phyloP scores from a whole-genome alignment of 352 stramenopile species.

The Pythium brassicae region DNA sequence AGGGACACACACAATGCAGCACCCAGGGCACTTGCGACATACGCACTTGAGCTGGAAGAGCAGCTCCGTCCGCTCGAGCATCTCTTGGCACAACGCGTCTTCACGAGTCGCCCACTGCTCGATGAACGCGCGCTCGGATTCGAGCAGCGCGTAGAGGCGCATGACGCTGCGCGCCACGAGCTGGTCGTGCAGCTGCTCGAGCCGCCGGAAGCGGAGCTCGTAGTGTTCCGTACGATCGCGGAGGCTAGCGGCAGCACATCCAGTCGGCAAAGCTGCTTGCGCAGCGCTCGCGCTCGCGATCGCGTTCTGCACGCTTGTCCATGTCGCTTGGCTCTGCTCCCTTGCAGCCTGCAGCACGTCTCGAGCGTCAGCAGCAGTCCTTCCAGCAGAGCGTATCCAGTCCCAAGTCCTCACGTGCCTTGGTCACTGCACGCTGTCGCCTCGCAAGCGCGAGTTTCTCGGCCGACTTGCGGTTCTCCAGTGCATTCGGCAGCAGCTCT shows the following conservation, averaged over 20 bases:
- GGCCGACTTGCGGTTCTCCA: neutral
- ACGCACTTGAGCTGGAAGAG: constrained; percentile 46
- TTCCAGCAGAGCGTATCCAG: too few relatives aligned
- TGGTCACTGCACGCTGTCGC: constrained; percentile 15
- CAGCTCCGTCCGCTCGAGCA: constrained; percentile 28
- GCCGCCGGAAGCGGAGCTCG: constrained; percentile 14
- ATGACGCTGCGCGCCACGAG: constrained; percentile 28
- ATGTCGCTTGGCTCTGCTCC: constrained; percentile 1
- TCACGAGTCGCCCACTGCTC: constrained; percentile 26
- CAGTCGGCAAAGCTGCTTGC: neutral
- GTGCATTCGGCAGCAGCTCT: constrained; percentile 16
- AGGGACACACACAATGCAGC: neutral
- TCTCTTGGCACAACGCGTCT: constrained; percentile 19
- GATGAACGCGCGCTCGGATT: constrained; percentile 44
- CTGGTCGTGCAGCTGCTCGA: constrained; percentile 28
- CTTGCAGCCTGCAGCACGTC: neutral
- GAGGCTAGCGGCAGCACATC: neutral
- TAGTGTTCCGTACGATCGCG: constrained; percentile 14
- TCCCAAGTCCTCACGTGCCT: constrained; percentile 5
- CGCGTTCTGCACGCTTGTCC: constrained; percentile 2
- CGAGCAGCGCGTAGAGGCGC: constrained; percentile 39
- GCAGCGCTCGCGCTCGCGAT: neutral
- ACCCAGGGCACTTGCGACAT: neutral
- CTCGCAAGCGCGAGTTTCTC: constrained; percentile 21
- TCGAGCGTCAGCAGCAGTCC: neutral